phyloP scores from a whole-genome alignment of 192 early-diverging fungal genomes.

The Gigaspora rosea region DNA sequence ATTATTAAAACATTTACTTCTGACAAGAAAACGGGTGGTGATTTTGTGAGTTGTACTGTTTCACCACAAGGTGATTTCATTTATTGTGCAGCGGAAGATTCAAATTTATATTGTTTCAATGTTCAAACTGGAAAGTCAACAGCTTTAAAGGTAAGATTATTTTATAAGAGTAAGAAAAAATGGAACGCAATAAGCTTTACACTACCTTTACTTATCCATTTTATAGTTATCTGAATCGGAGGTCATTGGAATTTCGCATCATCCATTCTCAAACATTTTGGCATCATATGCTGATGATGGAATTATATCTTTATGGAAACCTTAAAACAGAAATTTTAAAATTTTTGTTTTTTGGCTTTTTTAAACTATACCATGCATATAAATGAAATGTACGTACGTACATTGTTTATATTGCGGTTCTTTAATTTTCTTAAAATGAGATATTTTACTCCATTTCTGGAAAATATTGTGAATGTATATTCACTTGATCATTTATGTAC shows the following conservation, averaged over 20 bases:
- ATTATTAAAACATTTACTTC: slow-evolving; percentile 51
- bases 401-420: no score
- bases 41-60: slow-evolving; percentile 60
- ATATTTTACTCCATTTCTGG: no score
- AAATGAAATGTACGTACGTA: no score
- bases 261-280: slow-evolving; percentile 84
- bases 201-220: not conserved
- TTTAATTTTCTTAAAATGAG: no score
- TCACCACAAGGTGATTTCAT: slow-evolving; percentile 83
- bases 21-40: slow-evolving; percentile 46
- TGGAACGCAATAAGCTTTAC: not conserved
- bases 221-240: slow-evolving; percentile 64
- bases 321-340: slow-evolving; percentile 32
- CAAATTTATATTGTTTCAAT: slow-evolving; percentile 68
- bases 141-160: slow-evolving; percentile 45
- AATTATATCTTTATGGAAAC: slow-evolving; percentile 61
- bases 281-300: slow-evolving; percentile 70
- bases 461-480: no score
- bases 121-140: slow-evolving; percentile 57
- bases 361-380: no score
- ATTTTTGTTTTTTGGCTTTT: not conserved
- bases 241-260: slow-evolving; percentile 74
- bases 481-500: no score
- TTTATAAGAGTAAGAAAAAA: not conserved
- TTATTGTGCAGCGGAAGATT: slow-evolving; percentile 75